Conservation (phyloP, 352 stramenopile genomes). For the Phytophthora colocasiae region DNA sequence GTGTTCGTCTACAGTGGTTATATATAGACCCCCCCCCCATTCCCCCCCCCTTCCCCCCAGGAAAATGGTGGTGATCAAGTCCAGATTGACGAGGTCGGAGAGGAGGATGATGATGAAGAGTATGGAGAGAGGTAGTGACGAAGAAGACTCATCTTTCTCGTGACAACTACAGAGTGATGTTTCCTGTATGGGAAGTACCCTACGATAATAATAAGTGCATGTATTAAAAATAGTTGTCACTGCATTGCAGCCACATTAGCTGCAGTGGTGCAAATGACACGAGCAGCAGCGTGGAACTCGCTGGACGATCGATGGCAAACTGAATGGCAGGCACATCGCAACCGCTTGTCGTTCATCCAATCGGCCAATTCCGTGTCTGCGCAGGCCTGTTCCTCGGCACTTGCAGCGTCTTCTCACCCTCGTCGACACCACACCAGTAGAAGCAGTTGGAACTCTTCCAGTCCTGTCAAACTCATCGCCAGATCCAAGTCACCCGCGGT, state of each 20-base stretch:
- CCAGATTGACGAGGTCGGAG: too few species aligned
- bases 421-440: constrained; percentile 32
- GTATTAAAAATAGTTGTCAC: constrained; percentile 23
- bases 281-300: constrained; percentile 46
- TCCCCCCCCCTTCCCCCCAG: too few species aligned
- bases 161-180: too few species aligned
- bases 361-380: constrained; percentile 33
- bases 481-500: constrained; percentile 51
- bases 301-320: constrained; percentile 54
- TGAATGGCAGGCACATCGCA: constrained; percentile 49
- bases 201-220: too few species aligned
- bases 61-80: too few species aligned
- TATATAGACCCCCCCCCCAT: too few species aligned
- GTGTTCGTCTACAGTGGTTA: too few species aligned
- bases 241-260: not conserved
- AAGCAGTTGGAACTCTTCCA: constrained; percentile 3
- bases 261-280: constrained; percentile 37
- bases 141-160: too few species aligned
- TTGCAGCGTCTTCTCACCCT: constrained; percentile 31
- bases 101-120: too few species aligned
- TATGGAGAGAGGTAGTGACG: too few species aligned
- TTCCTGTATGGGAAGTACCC: too few species aligned
- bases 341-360: constrained; percentile 59
- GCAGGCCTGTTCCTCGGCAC: constrained; percentile 31
- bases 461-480: constrained; percentile 26